A percentile compares a stretch with the other conserved stretches of the same genome.
Evolutionary conservation across 2,329 filamentous ascomycete species (phyloP).

Genomic region (Ampelomyces quisqualis): DNA sequence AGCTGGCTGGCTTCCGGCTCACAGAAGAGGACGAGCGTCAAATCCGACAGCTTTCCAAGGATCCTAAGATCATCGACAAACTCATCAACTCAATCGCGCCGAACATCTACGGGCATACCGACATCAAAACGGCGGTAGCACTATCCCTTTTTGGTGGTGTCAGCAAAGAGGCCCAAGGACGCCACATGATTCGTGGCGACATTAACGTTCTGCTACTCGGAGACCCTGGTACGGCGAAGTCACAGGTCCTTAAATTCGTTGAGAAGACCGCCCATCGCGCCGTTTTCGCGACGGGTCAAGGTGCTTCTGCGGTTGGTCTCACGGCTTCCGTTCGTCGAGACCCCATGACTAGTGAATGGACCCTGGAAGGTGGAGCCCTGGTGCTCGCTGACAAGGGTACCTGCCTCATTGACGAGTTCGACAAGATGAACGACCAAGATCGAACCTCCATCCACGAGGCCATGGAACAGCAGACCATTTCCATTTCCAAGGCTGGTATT

Average conservation of each 20-base stretch:
- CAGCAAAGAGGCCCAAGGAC: slow-evolving; percentile 83
- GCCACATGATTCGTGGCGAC: slow-evolving; percentile 89
- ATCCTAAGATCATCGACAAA: slow-evolving; percentile 90
- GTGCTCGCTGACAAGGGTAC: slow-evolving; percentile 94
- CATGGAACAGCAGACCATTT: slow-evolving; percentile 99
- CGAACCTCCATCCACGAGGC: slow-evolving; percentile 98
- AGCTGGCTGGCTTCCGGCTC: slow-evolving; percentile 92
- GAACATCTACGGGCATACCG: slow-evolving; percentile 93
- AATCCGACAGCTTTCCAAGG: slow-evolving; percentile 83
- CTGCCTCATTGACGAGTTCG: slow-evolving; percentile 97
- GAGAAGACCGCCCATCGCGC: slow-evolving; percentile 96
- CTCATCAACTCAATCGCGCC: slow-evolving; percentile 91
- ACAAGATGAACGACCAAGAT: slow-evolving; percentile 99
- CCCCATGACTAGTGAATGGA: slow-evolving; percentile 95
- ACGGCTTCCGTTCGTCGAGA: slow-evolving; percentile 95
- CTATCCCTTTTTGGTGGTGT: slow-evolving; percentile 94
- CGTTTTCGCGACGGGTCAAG: slow-evolving; percentile 96
- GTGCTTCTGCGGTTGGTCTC: slow-evolving; percentile 94
- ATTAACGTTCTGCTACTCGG: slow-evolving; percentile 97
- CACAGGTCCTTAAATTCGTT: slow-evolving; percentile 94
- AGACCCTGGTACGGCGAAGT: slow-evolving; percentile 97
- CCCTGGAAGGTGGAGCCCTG: slow-evolving; percentile 89
- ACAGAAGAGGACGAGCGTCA: slow-evolving; percentile 92
- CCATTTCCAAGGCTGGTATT: slow-evolving; percentile 97
- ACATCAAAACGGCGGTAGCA: slow-evolving; percentile 96